Evolutionary conservation across 2,329 filamentous ascomycete genomes (phyloP).

Genomic region (Aquanectria penicillioides): DNA sequence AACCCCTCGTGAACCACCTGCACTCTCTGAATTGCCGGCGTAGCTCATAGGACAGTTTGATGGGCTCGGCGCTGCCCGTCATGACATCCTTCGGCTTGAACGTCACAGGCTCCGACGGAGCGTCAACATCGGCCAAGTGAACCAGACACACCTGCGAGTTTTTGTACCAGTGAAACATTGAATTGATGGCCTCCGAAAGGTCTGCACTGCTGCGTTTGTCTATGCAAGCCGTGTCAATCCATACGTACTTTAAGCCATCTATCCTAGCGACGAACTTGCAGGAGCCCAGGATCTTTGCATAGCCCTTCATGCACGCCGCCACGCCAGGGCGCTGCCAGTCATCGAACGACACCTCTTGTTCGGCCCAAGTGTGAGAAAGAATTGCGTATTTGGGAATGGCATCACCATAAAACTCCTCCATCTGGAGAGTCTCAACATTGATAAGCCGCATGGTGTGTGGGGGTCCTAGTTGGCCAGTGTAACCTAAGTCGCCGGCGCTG

Average conservation of each 20-base stretch:
- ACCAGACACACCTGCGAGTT: constrained; percentile 24
- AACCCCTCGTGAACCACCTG: constrained; percentile 32
- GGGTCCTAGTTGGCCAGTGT: too few relatives aligned
- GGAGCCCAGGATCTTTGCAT: constrained; percentile 21
- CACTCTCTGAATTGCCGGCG: constrained; percentile 14
- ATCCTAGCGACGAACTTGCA: constrained; percentile 4
- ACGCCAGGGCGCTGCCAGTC: constrained; percentile 14
- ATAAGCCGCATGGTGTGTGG: constrained; percentile 27
- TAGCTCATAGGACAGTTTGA: constrained; percentile 50
- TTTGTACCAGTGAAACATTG: constrained; percentile 43
- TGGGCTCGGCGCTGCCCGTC: neutral
- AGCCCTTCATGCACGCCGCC: constrained; percentile 10
- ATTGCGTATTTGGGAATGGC: constrained; percentile 21
- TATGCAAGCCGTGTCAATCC: constrained; percentile 29
- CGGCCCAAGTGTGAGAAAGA: constrained; percentile 27
- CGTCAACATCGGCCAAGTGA: constrained; percentile 29
- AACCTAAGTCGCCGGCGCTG: too few relatives aligned
- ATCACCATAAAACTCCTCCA: constrained; percentile 23
- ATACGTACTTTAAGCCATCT: constrained; percentile 6
- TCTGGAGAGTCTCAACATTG: constrained; percentile 19
- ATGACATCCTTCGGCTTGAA: neutral
- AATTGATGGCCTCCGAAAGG: constrained; percentile 36
- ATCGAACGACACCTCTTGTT: constrained; percentile 22
- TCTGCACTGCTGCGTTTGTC: constrained; percentile 32
- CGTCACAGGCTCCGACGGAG: neutral